Base-by-base conservation (phyloP, 306 rosid species). In the Cajanus cajan region DNA sequence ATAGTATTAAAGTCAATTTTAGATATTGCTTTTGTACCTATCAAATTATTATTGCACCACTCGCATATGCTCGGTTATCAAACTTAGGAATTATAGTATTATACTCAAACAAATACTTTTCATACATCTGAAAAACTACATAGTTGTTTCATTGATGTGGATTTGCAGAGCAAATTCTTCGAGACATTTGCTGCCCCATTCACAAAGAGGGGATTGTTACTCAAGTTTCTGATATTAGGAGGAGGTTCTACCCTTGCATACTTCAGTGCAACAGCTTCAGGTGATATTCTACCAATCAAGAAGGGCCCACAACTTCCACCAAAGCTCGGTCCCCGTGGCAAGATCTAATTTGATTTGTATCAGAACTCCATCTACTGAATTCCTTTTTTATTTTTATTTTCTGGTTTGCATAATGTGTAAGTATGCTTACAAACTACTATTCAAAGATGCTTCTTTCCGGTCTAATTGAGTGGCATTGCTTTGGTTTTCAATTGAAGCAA, bases 251-350 rank as follows among this genome's bases (percentile, higher is more conserved):
- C 99, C 65, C 84, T 95, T n/a, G 96, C 90, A 66, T 95, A 91
- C 89, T 68, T 69, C 77, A 91, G 98, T 67, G 85, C 98, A 80
- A 95, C 98, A 3, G 92, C 98, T 51, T 68, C 97, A 0, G 94
- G 78, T 67, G 99, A 95, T 68, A 28, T 93, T 79, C 88, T 95
- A 24, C 99, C 99, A 16, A 93, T 95, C 86, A 88, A 90, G 93
- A 95, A 90, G 86, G 99, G 98, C 36, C 99, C 99, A 68, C 98
- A 93, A 86, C 99, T 90, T 34, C 99, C 99, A 59, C 98, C 99
- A 13, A 74, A 87, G 88, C 88, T 63, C 1, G 99, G 99, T 15
- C 99, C 99, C 0, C 98, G 99, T 74, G 99, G 87, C 92, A 95
- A 91, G 90, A 81, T 95, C 91, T 95, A 87, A 92, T 22, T 64